Evolutionary conservation across 805 yeast genomes (phyloP).

Genomic region (Candida xyloterini): DNA sequence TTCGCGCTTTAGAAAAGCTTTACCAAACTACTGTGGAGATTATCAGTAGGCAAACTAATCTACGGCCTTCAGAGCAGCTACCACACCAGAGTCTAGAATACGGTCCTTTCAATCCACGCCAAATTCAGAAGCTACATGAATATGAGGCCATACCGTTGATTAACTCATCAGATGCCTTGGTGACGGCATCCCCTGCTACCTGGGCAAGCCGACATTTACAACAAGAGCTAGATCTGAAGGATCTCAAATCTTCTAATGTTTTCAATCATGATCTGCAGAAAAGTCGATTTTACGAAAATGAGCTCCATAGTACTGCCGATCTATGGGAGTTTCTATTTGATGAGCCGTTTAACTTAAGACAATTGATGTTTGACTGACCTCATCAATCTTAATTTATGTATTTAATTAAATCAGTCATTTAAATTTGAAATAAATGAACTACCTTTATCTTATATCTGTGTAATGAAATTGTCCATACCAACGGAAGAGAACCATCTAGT

Average conservation of each 20-base stretch:
- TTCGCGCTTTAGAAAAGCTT: slow-evolving; percentile 5
- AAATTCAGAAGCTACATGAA: neutral
- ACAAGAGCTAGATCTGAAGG: slow-evolving; percentile 1
- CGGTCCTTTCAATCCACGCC: slow-evolving; percentile 4
- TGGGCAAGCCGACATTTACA: slow-evolving; percentile 6
- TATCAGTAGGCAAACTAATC: neutral
- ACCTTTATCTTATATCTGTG: too few relatives aligned
- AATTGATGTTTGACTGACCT: slow-evolving; percentile 12
- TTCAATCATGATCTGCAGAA: neutral
- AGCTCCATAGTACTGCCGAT: slow-evolving; percentile 7
- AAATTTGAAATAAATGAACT: too few relatives aligned
- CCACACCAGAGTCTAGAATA: neutral
- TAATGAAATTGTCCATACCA: too few relatives aligned
- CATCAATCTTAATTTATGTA: neutral
- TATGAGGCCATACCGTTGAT: slow-evolving; percentile 6
- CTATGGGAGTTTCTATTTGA: slow-evolving; percentile 16
- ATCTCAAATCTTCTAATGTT: neutral
- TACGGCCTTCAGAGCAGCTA: neutral
- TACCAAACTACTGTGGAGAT: slow-evolving; percentile 7
- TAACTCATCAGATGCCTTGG: neutral
- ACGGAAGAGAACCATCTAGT: too few relatives aligned
- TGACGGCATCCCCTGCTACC: neutral
- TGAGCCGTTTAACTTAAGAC: slow-evolving; percentile 15
- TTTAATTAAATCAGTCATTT: too few relatives aligned
- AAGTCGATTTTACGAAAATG: neutral